Evolutionary conservation across 768 basidiomycete genomes (phyloP).

Genomic region (Suillus decipiens): DNA sequence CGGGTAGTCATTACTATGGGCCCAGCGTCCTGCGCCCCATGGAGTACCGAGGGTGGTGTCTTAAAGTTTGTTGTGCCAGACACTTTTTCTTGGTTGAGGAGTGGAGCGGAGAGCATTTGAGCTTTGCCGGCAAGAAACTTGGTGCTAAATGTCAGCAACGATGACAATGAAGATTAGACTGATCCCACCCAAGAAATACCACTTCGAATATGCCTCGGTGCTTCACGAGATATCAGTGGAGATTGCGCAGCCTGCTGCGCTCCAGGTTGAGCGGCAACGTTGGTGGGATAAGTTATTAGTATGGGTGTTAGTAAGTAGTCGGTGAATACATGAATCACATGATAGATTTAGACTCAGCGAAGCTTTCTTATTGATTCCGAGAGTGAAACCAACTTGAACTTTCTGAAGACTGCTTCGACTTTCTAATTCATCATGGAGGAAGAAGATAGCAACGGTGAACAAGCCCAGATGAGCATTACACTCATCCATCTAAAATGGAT

Average conservation of each 20-base stretch:
- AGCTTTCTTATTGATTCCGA: not conserved
- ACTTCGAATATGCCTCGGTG: not conserved
- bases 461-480: slow-evolving; percentile 12
- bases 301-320: not conserved
- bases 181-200: not conserved
- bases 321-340: not conserved
- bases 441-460: not conserved
- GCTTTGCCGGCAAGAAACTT: not conserved
- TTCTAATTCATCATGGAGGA: slow-evolving; percentile 1
- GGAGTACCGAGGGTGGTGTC: not conserved
- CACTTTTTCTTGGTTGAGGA: not conserved
- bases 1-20: slow-evolving; percentile 5
- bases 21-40: not conserved
- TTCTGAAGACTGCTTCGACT: not conserved
- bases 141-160: not conserved
- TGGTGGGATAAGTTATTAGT: not conserved
- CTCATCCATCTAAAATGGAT: slow-evolving; percentile 65
- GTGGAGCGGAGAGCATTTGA: slow-evolving; percentile 2
- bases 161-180: not conserved
- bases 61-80: slow-evolving; percentile 10
- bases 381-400: not conserved
- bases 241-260: not conserved
- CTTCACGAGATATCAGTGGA: not conserved
- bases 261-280: not conserved
- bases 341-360: not conserved